phyloP scores from a whole-genome alignment of 495 filamentous ascomycete species.

The Geoglossum glabrum region DNA sequence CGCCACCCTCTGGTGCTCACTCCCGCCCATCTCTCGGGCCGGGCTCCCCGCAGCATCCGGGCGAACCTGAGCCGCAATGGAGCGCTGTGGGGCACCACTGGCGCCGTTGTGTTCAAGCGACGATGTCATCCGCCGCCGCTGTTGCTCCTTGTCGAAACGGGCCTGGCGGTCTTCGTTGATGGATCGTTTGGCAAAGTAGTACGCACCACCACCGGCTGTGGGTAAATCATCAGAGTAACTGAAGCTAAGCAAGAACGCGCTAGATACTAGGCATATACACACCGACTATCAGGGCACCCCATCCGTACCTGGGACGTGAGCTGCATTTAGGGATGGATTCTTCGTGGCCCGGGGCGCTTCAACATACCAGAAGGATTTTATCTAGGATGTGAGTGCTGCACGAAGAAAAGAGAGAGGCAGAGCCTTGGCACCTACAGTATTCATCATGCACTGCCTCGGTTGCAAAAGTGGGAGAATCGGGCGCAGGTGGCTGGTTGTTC shows the following conservation, averaged over 20 bases:
- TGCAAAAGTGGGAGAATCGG: no score
- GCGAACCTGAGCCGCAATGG: background rate
- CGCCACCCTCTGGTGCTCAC: slow-evolving; percentile 46
- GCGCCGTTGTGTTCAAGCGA: slow-evolving; percentile 21
- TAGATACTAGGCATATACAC: slow-evolving; percentile 15
- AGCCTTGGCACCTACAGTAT: background rate
- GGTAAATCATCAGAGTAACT: slow-evolving; percentile 6
- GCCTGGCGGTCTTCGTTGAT: slow-evolving; percentile 81
- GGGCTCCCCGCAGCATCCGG: slow-evolving; percentile 49
- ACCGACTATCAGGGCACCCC: slow-evolving; percentile 71
- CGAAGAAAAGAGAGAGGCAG: background rate
- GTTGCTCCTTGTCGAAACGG: slow-evolving; percentile 41
- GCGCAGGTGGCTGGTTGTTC: no score
- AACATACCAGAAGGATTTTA: background rate
- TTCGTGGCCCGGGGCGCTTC: background rate
- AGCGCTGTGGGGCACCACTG: slow-evolving; percentile 17
- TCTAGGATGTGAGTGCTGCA: background rate
- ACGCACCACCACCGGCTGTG: slow-evolving; percentile 70
- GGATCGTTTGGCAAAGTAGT: slow-evolving; percentile 86
- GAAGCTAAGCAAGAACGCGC: background rate
- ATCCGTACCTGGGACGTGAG: slow-evolving; percentile 30
- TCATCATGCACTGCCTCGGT: background rate
- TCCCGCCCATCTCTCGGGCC: slow-evolving; percentile 55
- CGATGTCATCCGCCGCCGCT: slow-evolving; percentile 36
- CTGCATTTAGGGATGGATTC: background rate